phyloP scores from a whole-genome alignment of 2,329 filamentous ascomycete genomes.

The Fusarium cyanostomum region DNA sequence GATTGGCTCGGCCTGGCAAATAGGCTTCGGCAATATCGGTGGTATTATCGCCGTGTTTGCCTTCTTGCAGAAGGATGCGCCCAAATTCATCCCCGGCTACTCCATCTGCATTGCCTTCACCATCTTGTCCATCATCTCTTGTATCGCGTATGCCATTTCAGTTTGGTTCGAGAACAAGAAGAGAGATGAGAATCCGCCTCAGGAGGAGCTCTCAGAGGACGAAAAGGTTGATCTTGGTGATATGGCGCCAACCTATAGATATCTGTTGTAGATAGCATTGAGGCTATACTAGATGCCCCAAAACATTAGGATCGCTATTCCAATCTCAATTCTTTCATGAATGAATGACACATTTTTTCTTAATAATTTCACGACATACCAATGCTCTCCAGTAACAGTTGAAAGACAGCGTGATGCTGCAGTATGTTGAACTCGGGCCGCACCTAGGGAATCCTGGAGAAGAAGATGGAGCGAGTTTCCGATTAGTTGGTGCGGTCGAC shows the following conservation, averaged over 20 bases:
- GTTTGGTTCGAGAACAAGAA: conserved; percentile 69
- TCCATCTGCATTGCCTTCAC: conserved; percentile 80
- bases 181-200: conserved; percentile 60
- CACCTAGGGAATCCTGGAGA: conserved; percentile 1
- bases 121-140: conserved; percentile 70
- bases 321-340: conserved; percentile 13
- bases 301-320: conserved; percentile 3
- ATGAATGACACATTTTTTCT: conserved; percentile 12
- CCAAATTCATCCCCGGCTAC: conserved; percentile 77
- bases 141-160: conserved; percentile 66
- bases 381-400: neutral
- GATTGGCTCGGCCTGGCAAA: conserved; percentile 79
- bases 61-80: conserved; percentile 73
- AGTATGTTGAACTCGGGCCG: conserved; percentile 8
- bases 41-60: conserved; percentile 81
- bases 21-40: conserved; percentile 82
- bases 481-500: neutral
- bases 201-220: conserved; percentile 61
- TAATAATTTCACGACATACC: conserved; percentile 8
- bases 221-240: conserved; percentile 71
- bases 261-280: conserved; percentile 56
- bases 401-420: neutral
- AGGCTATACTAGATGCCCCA: neutral
- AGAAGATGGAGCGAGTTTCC: neutral
- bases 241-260: conserved; percentile 67